Base-by-base conservation (phyloP, 345 rosid genomes). In the Erysimum cheiranthoides region DNA sequence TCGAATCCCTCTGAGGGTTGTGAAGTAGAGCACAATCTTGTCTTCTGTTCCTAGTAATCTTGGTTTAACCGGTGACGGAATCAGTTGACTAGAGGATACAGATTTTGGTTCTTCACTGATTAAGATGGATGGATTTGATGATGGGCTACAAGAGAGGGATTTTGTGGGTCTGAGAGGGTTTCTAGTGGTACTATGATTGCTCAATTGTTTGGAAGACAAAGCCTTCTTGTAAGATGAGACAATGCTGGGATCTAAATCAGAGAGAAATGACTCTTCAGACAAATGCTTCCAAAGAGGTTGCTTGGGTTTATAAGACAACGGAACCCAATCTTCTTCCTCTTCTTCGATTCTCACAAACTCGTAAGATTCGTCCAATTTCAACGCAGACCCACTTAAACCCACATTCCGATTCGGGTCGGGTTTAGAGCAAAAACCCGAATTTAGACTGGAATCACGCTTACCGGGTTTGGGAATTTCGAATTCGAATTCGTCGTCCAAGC, bases 1-100 rank as follows among this genome's bases (percentile, higher is more conserved):
- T 12, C 98, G 74, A 40, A 94, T 86, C 10, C 97, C 98, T 77
- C 97, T 76, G 38, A 94, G 79, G 18, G 87, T 86, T 8, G 98
- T 92, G 66, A 87, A 90, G 69, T 90, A 94, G 28, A 94, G 34
- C 7, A 90, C 82, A 50, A 92, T 77, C 76, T 74, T 83, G 52
- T 82, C 68, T 27, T 84, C 88, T 69, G 57, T 40, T 31, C 62
- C 70, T 21, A 53, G 70, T 13, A 73, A 54, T 62, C 74, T 42
- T 38, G 78, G 39, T 18, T 71, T 75, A 30, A 71, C 30, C 14
- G 75, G 43, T 42, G 80, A 51, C 40, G 50, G 3, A 67, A 57
- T 78, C 60, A 57, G 21, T 21, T 83, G 81, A 47, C 75, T 68
- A 14, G 83, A 80, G 31, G 61, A 72, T 32, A 73, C 43, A 58